Evolutionary conservation across 164 flowering plant genomes (phyloP).

Genomic region (Saururus chinensis): DNA sequence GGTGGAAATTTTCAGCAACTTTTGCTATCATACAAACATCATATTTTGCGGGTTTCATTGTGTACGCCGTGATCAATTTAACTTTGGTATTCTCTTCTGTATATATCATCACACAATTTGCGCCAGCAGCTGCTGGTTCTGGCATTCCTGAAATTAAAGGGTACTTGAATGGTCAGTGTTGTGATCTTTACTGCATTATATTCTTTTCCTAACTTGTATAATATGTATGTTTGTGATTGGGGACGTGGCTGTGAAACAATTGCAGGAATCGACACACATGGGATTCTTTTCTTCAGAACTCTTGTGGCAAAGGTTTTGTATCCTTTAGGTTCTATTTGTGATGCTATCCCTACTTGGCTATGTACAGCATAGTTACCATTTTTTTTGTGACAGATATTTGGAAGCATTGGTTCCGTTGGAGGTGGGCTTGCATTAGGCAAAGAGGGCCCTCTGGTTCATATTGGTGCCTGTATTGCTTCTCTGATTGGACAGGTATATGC

Average conservation of each 20-base stretch:
- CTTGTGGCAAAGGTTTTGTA: constrained; percentile 78
- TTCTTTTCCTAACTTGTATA: not conserved
- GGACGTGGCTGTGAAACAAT: not conserved
- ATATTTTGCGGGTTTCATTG: constrained; percentile 74
- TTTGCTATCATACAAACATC: constrained; percentile 79
- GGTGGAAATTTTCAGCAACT: constrained; percentile 86
- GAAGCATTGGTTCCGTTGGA: constrained; percentile 99
- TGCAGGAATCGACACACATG: constrained; percentile 88
- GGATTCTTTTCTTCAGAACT: constrained; percentile 90
- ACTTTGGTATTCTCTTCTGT: constrained; percentile 80
- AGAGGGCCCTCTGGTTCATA: constrained; percentile 99
- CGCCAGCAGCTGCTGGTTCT: constrained; percentile 96
- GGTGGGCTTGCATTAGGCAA: constrained; percentile 97
- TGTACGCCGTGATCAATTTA: constrained; percentile 66
- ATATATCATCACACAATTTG: constrained; percentile 74
- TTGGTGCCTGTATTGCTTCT: constrained; percentile 99
- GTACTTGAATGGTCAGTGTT: constrained; percentile 70
- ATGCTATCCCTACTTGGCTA: not conserved
- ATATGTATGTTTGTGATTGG: constrained; percentile 7
- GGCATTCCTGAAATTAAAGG: constrained; percentile 99
- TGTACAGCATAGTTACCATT: not conserved
- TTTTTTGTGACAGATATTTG: constrained; percentile 54
- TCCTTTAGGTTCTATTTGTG: not conserved
- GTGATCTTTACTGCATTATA: not conserved
- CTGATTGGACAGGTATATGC: constrained; percentile 79